A percentile compares a stretch with the other conserved stretches of the same genome.
Conservation (phyloP, 1,139 yeast species). For the Ashbya aceris region DNA sequence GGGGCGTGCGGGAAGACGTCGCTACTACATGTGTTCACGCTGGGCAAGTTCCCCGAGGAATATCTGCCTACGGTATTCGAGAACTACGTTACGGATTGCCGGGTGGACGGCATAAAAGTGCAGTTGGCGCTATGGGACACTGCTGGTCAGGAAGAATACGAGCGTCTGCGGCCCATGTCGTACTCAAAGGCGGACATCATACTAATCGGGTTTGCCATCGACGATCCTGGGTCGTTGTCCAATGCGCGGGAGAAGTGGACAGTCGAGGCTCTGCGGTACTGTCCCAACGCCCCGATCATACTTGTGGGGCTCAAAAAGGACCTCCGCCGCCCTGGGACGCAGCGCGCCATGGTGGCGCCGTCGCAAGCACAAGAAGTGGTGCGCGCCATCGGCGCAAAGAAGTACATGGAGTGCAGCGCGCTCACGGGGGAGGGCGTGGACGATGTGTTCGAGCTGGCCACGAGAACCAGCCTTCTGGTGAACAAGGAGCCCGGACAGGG, state of each 20-base stretch:
- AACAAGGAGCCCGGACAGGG: slow-evolving; percentile 34
- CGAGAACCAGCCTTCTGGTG: slow-evolving; percentile 53
- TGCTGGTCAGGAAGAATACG: slow-evolving; percentile 92
- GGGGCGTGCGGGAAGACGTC: slow-evolving; percentile 96
- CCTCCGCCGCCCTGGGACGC: slow-evolving; percentile 35
- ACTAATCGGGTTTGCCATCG: slow-evolving; percentile 61
- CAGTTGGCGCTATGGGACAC: slow-evolving; percentile 93
- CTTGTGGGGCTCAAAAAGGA: slow-evolving; percentile 68
- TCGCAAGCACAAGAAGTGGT: slow-evolving; percentile 55
- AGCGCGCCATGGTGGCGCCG: slow-evolving; percentile 39
- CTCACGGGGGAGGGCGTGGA: slow-evolving; percentile 77
- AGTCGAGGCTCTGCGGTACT: slow-evolving; percentile 55
- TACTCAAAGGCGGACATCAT: slow-evolving; percentile 70
- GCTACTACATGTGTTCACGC: slow-evolving; percentile 76
- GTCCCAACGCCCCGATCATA: slow-evolving; percentile 57
- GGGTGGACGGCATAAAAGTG: slow-evolving; percentile 87
- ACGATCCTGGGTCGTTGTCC: slow-evolving; percentile 58
- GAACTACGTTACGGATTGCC: slow-evolving; percentile 85
- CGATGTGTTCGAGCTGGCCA: slow-evolving; percentile 69
- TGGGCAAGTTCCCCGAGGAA: slow-evolving; percentile 73
- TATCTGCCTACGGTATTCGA: slow-evolving; percentile 95
- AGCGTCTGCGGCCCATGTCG: slow-evolving; percentile 61
- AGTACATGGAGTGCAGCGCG: slow-evolving; percentile 65
- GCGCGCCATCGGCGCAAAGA: slow-evolving; percentile 57
- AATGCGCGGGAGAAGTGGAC: slow-evolving; percentile 70